Conservation (phyloP, 1,139 yeast species). For the Lodderomyces theae region DNA sequence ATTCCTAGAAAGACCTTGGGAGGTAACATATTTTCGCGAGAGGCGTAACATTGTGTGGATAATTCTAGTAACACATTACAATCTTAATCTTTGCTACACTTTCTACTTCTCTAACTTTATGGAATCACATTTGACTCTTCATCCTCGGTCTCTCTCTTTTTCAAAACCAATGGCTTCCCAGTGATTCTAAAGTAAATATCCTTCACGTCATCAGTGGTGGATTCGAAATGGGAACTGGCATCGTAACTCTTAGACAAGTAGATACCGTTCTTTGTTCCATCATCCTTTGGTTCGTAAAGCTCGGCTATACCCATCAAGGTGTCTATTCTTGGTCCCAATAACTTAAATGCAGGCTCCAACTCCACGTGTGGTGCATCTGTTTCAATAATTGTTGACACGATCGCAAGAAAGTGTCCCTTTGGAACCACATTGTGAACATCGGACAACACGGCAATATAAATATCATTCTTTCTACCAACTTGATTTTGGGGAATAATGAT, state of each 20-base stretch:
- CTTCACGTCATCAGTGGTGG: constrained; percentile 95
- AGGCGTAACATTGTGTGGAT: constrained; percentile 1
- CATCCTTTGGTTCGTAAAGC: constrained; percentile 79
- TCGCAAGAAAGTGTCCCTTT: constrained; percentile 87
- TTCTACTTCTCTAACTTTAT: constrained; percentile 3
- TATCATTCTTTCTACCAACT: constrained; percentile 88
- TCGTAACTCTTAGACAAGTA: constrained; percentile 88
- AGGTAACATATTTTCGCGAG: constrained; percentile 14
- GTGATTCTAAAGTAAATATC: constrained; percentile 89
- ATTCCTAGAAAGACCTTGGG: constrained; percentile 47
- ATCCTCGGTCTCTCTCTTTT: constrained; percentile 65
- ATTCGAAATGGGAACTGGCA: constrained; percentile 92
- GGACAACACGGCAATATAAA: constrained; percentile 88
- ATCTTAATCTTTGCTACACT: no score
- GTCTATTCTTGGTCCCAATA: constrained; percentile 75
- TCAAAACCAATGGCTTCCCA: constrained; percentile 86
- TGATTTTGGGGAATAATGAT: constrained; percentile 96
- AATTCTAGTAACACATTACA: neutral
- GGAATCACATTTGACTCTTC: constrained; percentile 38
- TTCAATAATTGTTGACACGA: constrained; percentile 91
- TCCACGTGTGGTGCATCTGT: constrained; percentile 92
- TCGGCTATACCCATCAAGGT: constrained; percentile 97
- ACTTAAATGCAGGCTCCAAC: constrained; percentile 89
- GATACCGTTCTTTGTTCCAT: constrained; percentile 77
- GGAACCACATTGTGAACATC: constrained; percentile 90